Conservation (phyloP, 257 asterid genomes). For the Euphrasia confusa region DNA sequence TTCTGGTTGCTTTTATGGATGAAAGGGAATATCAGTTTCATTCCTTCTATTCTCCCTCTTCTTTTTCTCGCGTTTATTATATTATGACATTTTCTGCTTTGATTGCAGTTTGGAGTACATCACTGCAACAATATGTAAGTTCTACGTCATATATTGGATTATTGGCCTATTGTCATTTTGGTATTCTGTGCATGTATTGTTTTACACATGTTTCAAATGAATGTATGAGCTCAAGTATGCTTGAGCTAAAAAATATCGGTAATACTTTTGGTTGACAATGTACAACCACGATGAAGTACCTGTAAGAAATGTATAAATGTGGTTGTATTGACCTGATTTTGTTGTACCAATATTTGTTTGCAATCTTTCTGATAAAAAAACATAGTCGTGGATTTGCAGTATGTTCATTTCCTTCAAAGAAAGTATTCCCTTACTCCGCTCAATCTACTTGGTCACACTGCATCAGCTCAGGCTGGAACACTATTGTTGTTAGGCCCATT, state of each 20-base stretch:
- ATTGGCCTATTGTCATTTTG: conserved; percentile 10
- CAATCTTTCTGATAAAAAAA: conserved; percentile 19
- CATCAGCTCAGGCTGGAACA: conserved; percentile 91
- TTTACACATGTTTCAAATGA: conserved; percentile 2
- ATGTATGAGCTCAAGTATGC: neutral
- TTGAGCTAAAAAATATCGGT: too few relatives aligned
- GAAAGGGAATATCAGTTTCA: too few relatives aligned
- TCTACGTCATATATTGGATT: conserved; percentile 20
- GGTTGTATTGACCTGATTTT: neutral
- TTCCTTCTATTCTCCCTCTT: too few relatives aligned
- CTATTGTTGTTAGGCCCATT: conserved; percentile 78
- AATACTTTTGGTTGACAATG: too few relatives aligned
- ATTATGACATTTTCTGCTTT: conserved; percentile 38
- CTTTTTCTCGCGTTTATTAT: too few relatives aligned
- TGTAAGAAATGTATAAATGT: neutral
- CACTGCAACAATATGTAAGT: conserved; percentile 95
- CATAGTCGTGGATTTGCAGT: conserved; percentile 11
- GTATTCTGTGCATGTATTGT: too few relatives aligned
- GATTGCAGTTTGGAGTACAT: conserved; percentile 91
- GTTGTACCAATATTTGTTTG: conserved; percentile 18
- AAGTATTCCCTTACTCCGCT: conserved; percentile 91
- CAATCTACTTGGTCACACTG: conserved; percentile 95
- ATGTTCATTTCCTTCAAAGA: conserved; percentile 29
- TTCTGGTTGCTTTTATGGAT: neutral
- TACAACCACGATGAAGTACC: neutral